Percentiles rank a stretch among this genome's conserved stretches.
Conservation (phyloP, 2,329 filamentous ascomycete species). For the Penicillium sp. region DNA sequence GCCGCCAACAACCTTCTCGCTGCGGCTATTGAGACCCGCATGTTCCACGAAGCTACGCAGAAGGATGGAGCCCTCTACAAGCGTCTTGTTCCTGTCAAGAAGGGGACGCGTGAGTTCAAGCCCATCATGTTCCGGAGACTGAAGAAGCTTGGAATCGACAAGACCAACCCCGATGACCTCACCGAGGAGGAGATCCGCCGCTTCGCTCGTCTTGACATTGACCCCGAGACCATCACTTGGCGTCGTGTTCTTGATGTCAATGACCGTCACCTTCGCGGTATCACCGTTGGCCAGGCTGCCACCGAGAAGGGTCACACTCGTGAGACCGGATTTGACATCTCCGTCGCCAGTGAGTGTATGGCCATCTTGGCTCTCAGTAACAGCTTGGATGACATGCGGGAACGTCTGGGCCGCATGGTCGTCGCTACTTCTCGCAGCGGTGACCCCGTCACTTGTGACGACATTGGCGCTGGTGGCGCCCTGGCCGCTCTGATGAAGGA, state of each 20-base stretch:
- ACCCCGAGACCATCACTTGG: conserved; percentile 97
- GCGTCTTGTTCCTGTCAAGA: conserved; percentile 85
- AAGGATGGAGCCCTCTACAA: conserved; percentile 87
- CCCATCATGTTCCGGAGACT: conserved; percentile 91
- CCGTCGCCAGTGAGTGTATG: conserved; percentile 97
- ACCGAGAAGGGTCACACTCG: conserved; percentile 89
- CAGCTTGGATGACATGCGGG: conserved; percentile 82
- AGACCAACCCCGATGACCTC: conserved; percentile 88
- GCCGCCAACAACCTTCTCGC: conserved; percentile 96
- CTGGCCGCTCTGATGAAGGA: conserved; percentile 95
- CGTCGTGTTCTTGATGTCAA: conserved; percentile 95
- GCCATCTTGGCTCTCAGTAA: conserved; percentile 94
- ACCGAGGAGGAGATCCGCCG: conserved; percentile 84
- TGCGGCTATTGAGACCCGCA: conserved; percentile 94
- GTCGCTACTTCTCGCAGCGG: conserved; percentile 83
- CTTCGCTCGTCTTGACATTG: conserved; percentile 94
- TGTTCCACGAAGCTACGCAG: conserved; percentile 96
- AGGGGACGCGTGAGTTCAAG: conserved; percentile 82
- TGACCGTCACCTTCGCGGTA: conserved; percentile 85
- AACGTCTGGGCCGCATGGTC: conserved; percentile 93
- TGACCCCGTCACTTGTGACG: conserved; percentile 93
- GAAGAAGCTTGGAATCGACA: conserved; percentile 93
- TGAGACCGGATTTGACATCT: conserved; percentile 95
- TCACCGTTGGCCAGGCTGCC: conserved; percentile 83
- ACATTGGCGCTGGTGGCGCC: conserved; percentile 89